phyloP scores from a whole-genome alignment of 1,139 yeast species.

The Nakaseomyces delphensis region DNA sequence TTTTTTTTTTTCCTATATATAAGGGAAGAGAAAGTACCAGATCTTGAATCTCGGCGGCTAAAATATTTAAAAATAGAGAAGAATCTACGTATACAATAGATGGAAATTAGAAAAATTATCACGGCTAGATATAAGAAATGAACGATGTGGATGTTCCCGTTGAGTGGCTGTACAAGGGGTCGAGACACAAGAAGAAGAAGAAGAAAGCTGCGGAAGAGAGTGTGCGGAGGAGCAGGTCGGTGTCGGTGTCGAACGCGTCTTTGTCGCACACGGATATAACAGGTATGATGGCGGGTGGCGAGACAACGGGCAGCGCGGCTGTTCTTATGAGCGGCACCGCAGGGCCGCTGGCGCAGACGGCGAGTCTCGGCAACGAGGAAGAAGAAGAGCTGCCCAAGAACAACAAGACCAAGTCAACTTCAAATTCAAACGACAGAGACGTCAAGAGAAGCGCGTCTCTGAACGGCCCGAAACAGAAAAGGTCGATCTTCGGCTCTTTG shows the following conservation, averaged over 20 bases:
- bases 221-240: slow-evolving; percentile 10
- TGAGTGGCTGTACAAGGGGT: slow-evolving; percentile 30
- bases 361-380: background rate
- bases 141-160: slow-evolving; percentile 27
- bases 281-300: too few relatives aligned
- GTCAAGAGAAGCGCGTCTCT: slow-evolving; percentile 14
- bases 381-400: background rate
- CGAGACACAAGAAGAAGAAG: slow-evolving; percentile 10
- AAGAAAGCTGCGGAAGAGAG: slow-evolving; percentile 3
- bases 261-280: slow-evolving; percentile 3
- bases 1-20: too few relatives aligned
- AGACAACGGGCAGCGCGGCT: too few relatives aligned
- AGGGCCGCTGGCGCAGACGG: background rate
- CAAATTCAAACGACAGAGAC: background rate
- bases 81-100: background rate
- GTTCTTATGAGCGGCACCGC: too few relatives aligned
- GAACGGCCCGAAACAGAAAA: slow-evolving; percentile 14
- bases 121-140: background rate
- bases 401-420: background rate
- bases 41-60: background rate
- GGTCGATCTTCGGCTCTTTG: slow-evolving; percentile 22
- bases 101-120: too few relatives aligned
- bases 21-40: background rate
- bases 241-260: slow-evolving; percentile 8
- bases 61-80: background rate